Base-by-base conservation (phyloP, 2,329 filamentous ascomycete genomes). In the Penicillium sp. region DNA sequence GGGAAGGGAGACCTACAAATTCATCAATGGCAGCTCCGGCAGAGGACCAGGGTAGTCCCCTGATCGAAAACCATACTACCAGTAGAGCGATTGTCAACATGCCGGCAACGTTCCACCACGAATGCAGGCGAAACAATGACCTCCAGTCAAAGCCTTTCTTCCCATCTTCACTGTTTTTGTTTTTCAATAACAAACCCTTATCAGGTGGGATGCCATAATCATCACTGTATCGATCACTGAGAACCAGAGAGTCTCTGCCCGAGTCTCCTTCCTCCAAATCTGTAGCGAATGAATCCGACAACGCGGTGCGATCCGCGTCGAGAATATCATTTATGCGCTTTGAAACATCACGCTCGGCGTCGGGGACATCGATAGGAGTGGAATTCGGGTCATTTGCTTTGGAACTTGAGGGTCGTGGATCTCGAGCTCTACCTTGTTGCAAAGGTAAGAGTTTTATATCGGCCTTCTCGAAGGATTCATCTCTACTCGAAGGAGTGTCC, bases 221-320 rank as follows among this genome's bases (percentile, higher is more conserved):
- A 23, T 67, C 65, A 29, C 50, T 52, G 21, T 52, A 45, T 19
- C 50, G 31, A 13, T 45, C 50, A 43, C 57, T 57, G 19, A 67
- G 39, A 10, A 45, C 36, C 11, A 59, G 34, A 23, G 57, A 53
- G n/a, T 23, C 27, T 45, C 46, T 55, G 38, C 16, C 16, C 11
- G 65, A 62, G 29, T 58, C 34, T 16, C 53, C 58, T 29, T 59
- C 62, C 25, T 67, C 60, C 9, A 67, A 48, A 50, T 67, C 65
- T 3, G 60, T 56, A 34, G 61, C 46, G 39, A 66, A 66, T 10
- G 63, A 61, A 10, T 66, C 53, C 2, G 58, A 52, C 1, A 66
- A n/a, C 11, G 50, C 21, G 23, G 40, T 48, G 33, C 51, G 57
- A 23, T 66, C 60, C 2, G 47, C 53, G 1, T 51, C 55, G 2